Percentiles rank a stretch among this genome's conserved stretches.
These are phyloP conservation scores for Heracleum sosnowskyi DNA, from an alignment of 129 eudicot genomes.

Conservation along the genomic window DNA sequence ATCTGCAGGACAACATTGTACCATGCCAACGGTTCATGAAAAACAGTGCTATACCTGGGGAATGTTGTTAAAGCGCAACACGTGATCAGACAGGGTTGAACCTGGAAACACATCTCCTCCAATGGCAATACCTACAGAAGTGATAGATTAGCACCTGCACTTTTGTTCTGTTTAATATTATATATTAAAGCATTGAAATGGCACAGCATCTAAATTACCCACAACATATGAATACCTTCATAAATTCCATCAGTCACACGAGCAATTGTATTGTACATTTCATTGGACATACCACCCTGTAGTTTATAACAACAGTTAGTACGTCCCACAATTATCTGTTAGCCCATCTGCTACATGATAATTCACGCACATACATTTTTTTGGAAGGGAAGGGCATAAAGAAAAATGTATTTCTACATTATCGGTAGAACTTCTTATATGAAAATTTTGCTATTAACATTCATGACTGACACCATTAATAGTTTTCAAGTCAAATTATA, in stretches of 20 bases:
- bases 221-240: slow-evolving; percentile 54
- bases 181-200: not conserved
- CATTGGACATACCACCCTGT: slow-evolving; percentile 99
- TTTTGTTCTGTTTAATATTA: not conserved
- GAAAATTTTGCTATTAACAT: not conserved
- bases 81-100: slow-evolving; percentile 98
- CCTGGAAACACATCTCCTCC: slow-evolving; percentile 99
- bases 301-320: slow-evolving; percentile 16
- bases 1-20: not conserved
- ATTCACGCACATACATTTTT: not conserved
- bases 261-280: slow-evolving; percentile 84
- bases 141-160: slow-evolving; percentile 10
- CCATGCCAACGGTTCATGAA: not conserved
- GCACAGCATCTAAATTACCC: not conserved
- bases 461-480: not conserved
- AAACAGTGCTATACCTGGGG: slow-evolving; percentile 62
- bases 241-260: slow-evolving; percentile 98
- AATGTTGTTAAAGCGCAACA: slow-evolving; percentile 87
- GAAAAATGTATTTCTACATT: not conserved
- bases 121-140: slow-evolving; percentile 77
- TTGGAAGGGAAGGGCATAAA: not conserved
- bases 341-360: not conserved
- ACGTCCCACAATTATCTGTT: slow-evolving; percentile 9
- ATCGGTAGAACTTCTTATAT: not conserved
- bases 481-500: not conserved